A percentile compares a stretch with the other conserved stretches of the same genome.
Evolutionary conservation across 1,284 basidiomycete genomes (phyloP).

Genomic region (Thecaphora thlaspeos): DNA sequence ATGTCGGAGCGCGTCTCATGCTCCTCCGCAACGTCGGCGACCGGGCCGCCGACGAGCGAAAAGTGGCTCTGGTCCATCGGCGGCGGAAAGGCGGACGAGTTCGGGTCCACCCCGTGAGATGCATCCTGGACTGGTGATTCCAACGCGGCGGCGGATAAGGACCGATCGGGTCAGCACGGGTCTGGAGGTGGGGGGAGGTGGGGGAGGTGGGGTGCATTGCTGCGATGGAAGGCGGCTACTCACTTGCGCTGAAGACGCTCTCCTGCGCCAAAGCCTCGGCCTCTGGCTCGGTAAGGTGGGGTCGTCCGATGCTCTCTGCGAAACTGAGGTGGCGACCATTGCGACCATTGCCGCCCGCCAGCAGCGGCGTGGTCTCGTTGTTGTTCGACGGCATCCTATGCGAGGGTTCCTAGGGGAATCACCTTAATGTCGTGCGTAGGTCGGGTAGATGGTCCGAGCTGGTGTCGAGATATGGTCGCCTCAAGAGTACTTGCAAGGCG

Average conservation of each 20-base stretch:
- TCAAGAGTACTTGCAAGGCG: too few species aligned
- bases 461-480: too few species aligned
- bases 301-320: slow-evolving; percentile 32
- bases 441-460: too few species aligned
- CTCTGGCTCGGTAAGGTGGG: slow-evolving; percentile 34
- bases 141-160: too few species aligned
- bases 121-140: slow-evolving; percentile 33
- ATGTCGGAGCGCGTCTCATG: slow-evolving; percentile 37
- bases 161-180: too few species aligned
- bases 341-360: too few species aligned
- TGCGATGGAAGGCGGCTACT: slow-evolving; percentile 3
- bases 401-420: too few species aligned
- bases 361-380: too few species aligned
- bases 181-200: too few species aligned
- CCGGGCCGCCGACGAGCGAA: slow-evolving; percentile 18
- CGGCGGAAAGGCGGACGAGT: slow-evolving; percentile 52
- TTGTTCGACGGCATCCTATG: too few species aligned
- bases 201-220: background rate
- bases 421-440: too few species aligned
- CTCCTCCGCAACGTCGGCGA: slow-evolving; percentile 17
- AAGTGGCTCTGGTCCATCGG: slow-evolving; percentile 51
- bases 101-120: slow-evolving; percentile 53
- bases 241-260: slow-evolving; percentile 45
- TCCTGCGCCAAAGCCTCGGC: slow-evolving; percentile 52
- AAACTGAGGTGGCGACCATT: too few species aligned